Base-by-base conservation (phyloP, 306 rosid genomes). In the Quercus engelmannii region DNA sequence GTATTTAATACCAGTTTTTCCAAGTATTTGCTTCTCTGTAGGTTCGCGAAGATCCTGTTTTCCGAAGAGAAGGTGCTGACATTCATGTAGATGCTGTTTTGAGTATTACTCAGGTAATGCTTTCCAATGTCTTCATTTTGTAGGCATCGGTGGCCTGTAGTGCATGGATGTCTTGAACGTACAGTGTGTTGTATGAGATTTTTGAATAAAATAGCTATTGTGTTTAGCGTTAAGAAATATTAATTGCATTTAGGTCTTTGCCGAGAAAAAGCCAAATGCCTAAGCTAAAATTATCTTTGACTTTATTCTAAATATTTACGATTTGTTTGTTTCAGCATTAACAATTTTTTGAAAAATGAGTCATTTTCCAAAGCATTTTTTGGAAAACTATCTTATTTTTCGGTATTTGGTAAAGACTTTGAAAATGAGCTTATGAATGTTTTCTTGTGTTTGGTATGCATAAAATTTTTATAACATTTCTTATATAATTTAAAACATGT, bases 11-110 rank as follows among this genome's bases (percentile, higher is more conserved):
- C n/a, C n/a, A n/a, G n/a, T n/a, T n/a, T n/a, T n/a, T n/a, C n/a
- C n/a, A n/a, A n/a, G n/a, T n/a, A 33, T 67, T 64, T 59, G 20
- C 35, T 43, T 31, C 55, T 56, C 52, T 56, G 59, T 86, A 94
- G 97, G 94, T 94, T 72, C 84, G 90, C 30, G 94, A 94, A 85
- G 98, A 94, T 80, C 97, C 98, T 54, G 92, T 94, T 79, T 92
- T 94, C 82, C 91, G 89, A 18, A 86, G 98, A 80, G 98, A 94
- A 77, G 94, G 96, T 71, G 81, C 97, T 51, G 89, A 92, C 90
- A 94, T 92, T 85, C 97, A 92, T 72, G 98, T 94, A n/a, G 92
- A 94, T 79, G 77, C 96, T 76, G 82, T 87, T 80, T 78, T 94
- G 83, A 89, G 96, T 84, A 88, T 92, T 69, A 83, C 96, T 67